Conservation (phyloP, 1,284 basidiomycete genomes). For the Limonomyces culmigenus region DNA sequence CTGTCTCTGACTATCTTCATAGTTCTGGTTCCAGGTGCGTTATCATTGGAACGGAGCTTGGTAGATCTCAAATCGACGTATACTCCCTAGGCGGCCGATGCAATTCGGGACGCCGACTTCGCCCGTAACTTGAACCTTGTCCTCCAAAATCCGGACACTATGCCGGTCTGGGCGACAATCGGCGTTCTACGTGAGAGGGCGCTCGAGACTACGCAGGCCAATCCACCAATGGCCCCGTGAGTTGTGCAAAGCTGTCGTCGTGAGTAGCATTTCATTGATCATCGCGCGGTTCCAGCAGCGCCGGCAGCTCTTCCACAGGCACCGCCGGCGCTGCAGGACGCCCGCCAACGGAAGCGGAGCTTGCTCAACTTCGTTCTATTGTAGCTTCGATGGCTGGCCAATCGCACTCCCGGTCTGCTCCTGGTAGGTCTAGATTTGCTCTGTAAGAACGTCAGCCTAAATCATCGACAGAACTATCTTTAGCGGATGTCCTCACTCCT, state of each 20-base stretch:
- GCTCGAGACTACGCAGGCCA: too few species aligned
- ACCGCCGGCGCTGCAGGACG: not conserved
- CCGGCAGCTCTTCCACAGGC: not conserved
- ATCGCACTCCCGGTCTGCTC: slow-evolving; percentile 7
- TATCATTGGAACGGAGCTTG: not conserved
- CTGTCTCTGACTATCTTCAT: slow-evolving; percentile 4
- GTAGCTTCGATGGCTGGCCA: not conserved
- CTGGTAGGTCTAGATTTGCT: not conserved
- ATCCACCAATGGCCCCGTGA: not conserved
- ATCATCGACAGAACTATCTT: slow-evolving; percentile 30
- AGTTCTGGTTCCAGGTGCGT: slow-evolving; percentile 75
- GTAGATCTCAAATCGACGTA: not conserved
- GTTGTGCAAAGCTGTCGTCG: not conserved
- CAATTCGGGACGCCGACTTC: slow-evolving; percentile 53
- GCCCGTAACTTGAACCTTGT: slow-evolving; percentile 50
- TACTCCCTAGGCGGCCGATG: slow-evolving; percentile 38
- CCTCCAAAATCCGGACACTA: slow-evolving; percentile 42
- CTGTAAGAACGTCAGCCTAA: not conserved
- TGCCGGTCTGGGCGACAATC: slow-evolving; percentile 34
- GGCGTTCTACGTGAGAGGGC: not conserved
- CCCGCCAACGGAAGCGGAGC: slow-evolving; percentile 7
- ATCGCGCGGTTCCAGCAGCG: not conserved
- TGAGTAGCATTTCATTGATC: not conserved
- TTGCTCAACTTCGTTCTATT: slow-evolving; percentile 4
- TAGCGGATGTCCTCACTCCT: slow-evolving; percentile 61